Evolutionary conservation across 1,139 yeast species (phyloP).

Genomic region (Nematodospora anomalae): DNA sequence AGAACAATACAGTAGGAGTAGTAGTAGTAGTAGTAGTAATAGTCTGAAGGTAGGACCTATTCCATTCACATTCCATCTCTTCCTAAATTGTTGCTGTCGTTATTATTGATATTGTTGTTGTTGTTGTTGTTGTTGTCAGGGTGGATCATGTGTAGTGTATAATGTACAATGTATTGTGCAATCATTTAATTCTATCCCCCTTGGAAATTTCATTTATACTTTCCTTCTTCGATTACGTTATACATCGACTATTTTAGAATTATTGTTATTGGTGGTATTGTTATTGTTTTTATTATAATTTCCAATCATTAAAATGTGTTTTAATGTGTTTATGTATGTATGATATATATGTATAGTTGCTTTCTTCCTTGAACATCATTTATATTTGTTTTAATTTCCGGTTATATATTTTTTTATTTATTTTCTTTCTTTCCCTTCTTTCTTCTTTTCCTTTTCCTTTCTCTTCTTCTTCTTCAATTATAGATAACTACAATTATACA

Average conservation of each 20-base stretch:
- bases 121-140: constrained; percentile 1
- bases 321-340: no score
- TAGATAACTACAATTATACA: background rate
- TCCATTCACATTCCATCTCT: no score
- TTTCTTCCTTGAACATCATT: constrained; percentile 2
- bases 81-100: constrained; percentile 2
- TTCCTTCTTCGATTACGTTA: constrained; percentile 7
- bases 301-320: background rate
- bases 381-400: background rate
- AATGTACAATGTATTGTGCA: no score
- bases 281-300: background rate
- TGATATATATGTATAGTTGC: constrained; percentile 5
- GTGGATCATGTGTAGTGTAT: no score
- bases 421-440: constrained; percentile 1
- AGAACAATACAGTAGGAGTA: no score
- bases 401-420: constrained; percentile 1
- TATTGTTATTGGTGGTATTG: no score
- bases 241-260: no score
- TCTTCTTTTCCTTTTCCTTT: constrained; percentile 1
- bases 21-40: no score
- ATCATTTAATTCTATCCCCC: no score
- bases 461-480: background rate
- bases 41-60: no score
- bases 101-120: constrained; percentile 3
- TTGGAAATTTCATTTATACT: background rate